These are phyloP conservation scores for Petunia hybrid DNA, from an alignment of 305 asterid genomes.

Conservation along the genomic window DNA sequence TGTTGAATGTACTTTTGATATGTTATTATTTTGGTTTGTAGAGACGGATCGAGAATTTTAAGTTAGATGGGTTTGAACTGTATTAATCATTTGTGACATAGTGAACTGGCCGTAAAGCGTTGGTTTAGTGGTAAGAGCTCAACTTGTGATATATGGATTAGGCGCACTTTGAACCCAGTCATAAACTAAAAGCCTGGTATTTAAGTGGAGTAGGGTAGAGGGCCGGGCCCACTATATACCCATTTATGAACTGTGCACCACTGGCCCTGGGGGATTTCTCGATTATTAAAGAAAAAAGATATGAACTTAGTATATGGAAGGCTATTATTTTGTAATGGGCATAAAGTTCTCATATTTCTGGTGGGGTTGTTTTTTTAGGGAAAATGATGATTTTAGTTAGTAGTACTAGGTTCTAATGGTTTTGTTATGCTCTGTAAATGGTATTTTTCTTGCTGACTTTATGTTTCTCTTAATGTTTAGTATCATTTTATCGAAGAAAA, in stretches of 20 bases:
- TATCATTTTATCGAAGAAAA: not conserved
- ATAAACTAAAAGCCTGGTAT: too few relatives aligned
- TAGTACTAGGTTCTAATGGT: conserved; percentile 3
- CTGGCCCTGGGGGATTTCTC: too few relatives aligned
- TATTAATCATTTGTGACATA: too few relatives aligned
- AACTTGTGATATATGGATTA: too few relatives aligned
- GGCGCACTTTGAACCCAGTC: too few relatives aligned
- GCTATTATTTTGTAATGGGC: not conserved
- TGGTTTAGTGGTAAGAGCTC: too few relatives aligned
- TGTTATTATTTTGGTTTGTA: not conserved
- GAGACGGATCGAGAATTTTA: not conserved
- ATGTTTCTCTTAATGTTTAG: not conserved
- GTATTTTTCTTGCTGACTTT: not conserved
- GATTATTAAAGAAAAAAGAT: too few relatives aligned
- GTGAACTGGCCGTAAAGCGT: too few relatives aligned
- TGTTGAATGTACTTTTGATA: not conserved
- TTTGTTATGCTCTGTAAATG: not conserved
- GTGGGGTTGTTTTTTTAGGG: not conserved
- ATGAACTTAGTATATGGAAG: not conserved
- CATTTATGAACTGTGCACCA: too few relatives aligned
- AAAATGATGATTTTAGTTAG: not conserved
- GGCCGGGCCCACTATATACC: too few relatives aligned
- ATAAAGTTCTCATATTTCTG: not conserved
- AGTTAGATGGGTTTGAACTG: not conserved
- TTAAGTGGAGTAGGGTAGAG: too few relatives aligned